Evolutionary conservation across 1,284 basidiomycete species (phyloP).

Genomic region (Mixia osmundae): DNA sequence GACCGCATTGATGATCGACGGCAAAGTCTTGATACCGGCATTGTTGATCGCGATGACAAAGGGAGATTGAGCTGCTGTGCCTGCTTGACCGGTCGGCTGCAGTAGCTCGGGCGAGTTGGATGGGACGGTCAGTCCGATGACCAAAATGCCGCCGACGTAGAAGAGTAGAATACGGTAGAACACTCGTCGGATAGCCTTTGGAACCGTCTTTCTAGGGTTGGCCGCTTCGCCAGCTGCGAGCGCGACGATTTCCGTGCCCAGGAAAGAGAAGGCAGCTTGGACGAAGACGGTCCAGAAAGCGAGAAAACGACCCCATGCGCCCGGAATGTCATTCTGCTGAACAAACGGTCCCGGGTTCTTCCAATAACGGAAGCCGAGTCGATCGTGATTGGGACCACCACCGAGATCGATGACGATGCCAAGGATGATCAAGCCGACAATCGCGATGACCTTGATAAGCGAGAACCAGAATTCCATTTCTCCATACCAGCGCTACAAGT

Average conservation of each 20-base stretch:
- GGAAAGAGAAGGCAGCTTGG: constrained; percentile 54
- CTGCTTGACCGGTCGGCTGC: constrained; percentile 8
- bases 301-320: constrained; percentile 20
- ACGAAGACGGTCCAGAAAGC: constrained; percentile 16
- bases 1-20: constrained; percentile 23
- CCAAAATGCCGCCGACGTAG: constrained; percentile 34
- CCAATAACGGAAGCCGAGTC: constrained; percentile 23
- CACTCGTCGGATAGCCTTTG: constrained; percentile 35
- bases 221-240: constrained; percentile 37
- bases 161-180: constrained; percentile 46
- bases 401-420: constrained; percentile 40
- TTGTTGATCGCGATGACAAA: constrained; percentile 16
- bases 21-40: constrained; percentile 16
- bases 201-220: constrained; percentile 31
- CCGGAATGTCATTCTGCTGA: constrained; percentile 24
- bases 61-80: constrained; percentile 15
- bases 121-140: constrained; percentile 8
- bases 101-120: constrained; percentile 14
- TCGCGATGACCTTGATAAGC: constrained; percentile 32
- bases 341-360: constrained; percentile 11
- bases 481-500: constrained; percentile 31
- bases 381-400: constrained; percentile 38
- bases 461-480: constrained; percentile 34
- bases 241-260: constrained; percentile 59
- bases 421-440: constrained; percentile 35